phyloP scores from a whole-genome alignment of 257 asterid species.

The Petrea volubilis region DNA sequence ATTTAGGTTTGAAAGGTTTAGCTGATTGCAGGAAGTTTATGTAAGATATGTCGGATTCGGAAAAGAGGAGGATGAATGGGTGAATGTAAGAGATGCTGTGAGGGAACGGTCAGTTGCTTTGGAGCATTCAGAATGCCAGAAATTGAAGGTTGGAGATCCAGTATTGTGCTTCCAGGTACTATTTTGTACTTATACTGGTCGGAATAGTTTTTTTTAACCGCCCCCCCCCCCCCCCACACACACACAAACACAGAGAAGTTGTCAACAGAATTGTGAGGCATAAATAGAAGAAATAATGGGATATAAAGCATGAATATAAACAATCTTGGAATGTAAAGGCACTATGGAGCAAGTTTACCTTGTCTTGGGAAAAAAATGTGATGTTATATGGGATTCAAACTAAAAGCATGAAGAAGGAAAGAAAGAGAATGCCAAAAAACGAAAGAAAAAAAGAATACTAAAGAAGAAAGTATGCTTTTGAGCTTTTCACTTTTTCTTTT shows the following conservation, averaged over 20 bases:
- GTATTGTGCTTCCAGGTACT: constrained; percentile 89
- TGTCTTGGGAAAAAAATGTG: too few species aligned
- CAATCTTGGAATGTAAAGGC: background rate
- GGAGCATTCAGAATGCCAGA: constrained; percentile 74
- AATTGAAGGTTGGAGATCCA: constrained; percentile 63
- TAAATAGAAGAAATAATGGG: background rate
- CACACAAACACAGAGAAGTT: too few species aligned
- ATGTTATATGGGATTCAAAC: background rate
- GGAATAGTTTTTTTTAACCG: background rate
- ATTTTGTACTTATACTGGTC: background rate
- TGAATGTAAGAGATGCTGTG: constrained; percentile 45
- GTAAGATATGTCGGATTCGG: constrained; percentile 80
- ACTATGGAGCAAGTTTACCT: background rate
- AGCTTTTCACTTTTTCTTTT: background rate
- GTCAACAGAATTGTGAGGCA: background rate
- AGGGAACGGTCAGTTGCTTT: constrained; percentile 70
- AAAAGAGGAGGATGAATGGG: constrained; percentile 87
- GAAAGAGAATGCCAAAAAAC: background rate
- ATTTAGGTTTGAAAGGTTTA: constrained; percentile 14
- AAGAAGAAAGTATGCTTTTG: too few species aligned
- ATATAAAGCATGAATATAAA: background rate
- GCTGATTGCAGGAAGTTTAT: constrained; percentile 63
- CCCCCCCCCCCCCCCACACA: too few species aligned
- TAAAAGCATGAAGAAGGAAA: background rate
- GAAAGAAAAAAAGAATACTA: background rate